A percentile compares a stretch with the other conserved stretches of the same genome.
These are phyloP conservation scores for Shiraia bambusicola DNA, from an alignment of 2,329 filamentous ascomycete genomes.

Conservation along the genomic window DNA sequence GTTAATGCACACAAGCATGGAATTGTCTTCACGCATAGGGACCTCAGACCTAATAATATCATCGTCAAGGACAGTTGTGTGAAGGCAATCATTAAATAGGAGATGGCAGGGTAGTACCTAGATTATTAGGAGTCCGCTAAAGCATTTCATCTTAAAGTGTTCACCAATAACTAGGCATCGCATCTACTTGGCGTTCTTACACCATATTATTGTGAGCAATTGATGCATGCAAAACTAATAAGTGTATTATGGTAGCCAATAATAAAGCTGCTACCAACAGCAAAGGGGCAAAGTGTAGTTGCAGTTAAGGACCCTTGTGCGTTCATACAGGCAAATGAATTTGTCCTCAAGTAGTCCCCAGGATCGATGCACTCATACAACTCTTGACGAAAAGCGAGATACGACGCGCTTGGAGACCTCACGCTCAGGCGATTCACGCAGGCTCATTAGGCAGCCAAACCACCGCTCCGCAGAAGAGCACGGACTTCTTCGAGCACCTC, in stretches of 20 bases:
- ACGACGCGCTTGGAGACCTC: too few relatives aligned
- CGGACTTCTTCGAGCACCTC: too few relatives aligned
- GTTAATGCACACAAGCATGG: slow-evolving; percentile 15
- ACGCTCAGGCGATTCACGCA: too few relatives aligned
- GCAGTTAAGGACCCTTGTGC: too few relatives aligned
- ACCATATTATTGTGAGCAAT: slow-evolving; percentile 19
- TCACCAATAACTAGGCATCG: slow-evolving; percentile 11
- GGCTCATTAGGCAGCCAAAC: too few relatives aligned
- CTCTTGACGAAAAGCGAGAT: too few relatives aligned
- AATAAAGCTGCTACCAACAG: too few relatives aligned
- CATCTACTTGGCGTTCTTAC: slow-evolving; percentile 16
- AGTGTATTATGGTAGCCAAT: slow-evolving; percentile 17
- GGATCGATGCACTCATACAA: too few relatives aligned
- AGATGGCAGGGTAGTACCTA: slow-evolving; percentile 24
- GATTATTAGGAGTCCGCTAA: slow-evolving; percentile 27
- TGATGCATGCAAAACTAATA: slow-evolving; percentile 15
- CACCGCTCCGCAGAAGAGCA: too few relatives aligned
- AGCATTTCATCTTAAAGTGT: slow-evolving; percentile 25
- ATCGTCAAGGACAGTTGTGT: slow-evolving; percentile 20
- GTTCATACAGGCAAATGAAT: too few relatives aligned
- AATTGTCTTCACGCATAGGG: slow-evolving; percentile 31
- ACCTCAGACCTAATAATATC: slow-evolving; percentile 21
- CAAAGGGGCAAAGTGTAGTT: too few relatives aligned
- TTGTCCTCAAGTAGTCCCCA: too few relatives aligned
- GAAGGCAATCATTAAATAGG: slow-evolving; percentile 23